A percentile compares a stretch with the other conserved stretches of the same genome.
phyloP scores from a whole-genome alignment of 208 protist species.

The Trypanosoma boissoni region DNA sequence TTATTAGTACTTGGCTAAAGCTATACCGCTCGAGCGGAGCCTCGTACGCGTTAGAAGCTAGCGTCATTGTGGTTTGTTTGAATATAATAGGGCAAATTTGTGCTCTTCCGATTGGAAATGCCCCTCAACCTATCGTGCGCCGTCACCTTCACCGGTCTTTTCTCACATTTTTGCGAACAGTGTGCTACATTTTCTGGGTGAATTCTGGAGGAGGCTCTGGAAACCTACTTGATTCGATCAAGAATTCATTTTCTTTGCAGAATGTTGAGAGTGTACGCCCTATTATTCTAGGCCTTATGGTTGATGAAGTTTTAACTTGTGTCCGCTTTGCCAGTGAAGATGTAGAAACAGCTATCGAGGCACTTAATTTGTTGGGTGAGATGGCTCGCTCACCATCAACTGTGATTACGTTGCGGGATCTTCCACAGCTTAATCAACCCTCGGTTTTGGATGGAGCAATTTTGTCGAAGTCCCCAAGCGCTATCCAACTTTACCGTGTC shows the following conservation, averaged over 20 bases:
- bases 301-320: conserved; percentile 24
- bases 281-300: conserved; percentile 12
- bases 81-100: conserved; percentile 12
- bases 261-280: conserved; percentile 1
- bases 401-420: conserved; percentile 9
- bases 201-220: conserved; percentile 11
- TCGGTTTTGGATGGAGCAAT: neutral
- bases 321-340: conserved; percentile 7
- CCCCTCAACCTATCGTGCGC: conserved; percentile 1
- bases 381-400: conserved; percentile 25
- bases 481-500: conserved; percentile 3
- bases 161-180: conserved; percentile 17
- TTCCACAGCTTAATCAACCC: conserved; percentile 21
- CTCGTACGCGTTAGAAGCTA: conserved; percentile 6
- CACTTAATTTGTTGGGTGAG: conserved; percentile 22
- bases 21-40: conserved; percentile 14
- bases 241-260: conserved; percentile 8
- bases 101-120: neutral
- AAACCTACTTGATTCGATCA: conserved; percentile 13
- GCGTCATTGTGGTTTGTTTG: conserved; percentile 12
- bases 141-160: conserved; percentile 24
- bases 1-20: conserved; percentile 20
- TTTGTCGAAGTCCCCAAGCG: neutral
- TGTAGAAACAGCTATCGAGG: conserved; percentile 9
- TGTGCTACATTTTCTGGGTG: conserved; percentile 18